Evolutionary conservation across 2,329 filamentous ascomycete genomes (phyloP), one percentile per base, ranked within the genome.

Genomic region (Rhinocladiella similis): DNA sequence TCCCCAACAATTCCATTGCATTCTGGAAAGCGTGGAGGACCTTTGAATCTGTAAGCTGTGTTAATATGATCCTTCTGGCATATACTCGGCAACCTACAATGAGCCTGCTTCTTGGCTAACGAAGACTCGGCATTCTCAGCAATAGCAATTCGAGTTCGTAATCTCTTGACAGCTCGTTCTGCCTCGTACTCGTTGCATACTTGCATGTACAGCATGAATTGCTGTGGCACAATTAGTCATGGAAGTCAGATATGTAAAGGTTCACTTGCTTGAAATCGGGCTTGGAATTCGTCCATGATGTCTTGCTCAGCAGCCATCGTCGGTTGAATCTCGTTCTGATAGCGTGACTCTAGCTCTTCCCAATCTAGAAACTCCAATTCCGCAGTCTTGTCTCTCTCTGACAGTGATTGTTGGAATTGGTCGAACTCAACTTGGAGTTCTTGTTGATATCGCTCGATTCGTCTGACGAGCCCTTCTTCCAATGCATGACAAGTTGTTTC

Each of bases 181-280:
- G 89, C 85, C 70, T 96, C 92, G 59, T 90, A 85, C 10, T 79
- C 75, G 29, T 85, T 81, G 1, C 88, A 87, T 12, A 88, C 84
- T 18, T 86, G 80, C 20, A 89, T 88, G 91, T 92, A 97, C 35
- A 86, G 75, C 56, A 81, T 81, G 70, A 96, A 96, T 69, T 88
- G 89, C 90, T 95, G 62, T 22, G 13, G 39, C 43, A 9, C 46
- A 14, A 51, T 57, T 22, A 53, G 52, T 65, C 13, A 12, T 57
- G 61, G 9, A 22, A 14, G 29, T 53, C 62, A 35, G 5, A 12
- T 38, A 36, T 20, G 6, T 33, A 13, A 39, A 2, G 19, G 27
- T 16, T 13, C 16, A 48, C 53, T 54, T 73, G 86, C 87, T 72
- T 85, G 82, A 60, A 88, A 80, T n/a, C 92, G 76, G 41, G 77